These are phyloP conservation scores for Mycena rebaudengoi DNA, from an alignment of 768 basidiomycete genomes.

Conservation along the genomic window DNA sequence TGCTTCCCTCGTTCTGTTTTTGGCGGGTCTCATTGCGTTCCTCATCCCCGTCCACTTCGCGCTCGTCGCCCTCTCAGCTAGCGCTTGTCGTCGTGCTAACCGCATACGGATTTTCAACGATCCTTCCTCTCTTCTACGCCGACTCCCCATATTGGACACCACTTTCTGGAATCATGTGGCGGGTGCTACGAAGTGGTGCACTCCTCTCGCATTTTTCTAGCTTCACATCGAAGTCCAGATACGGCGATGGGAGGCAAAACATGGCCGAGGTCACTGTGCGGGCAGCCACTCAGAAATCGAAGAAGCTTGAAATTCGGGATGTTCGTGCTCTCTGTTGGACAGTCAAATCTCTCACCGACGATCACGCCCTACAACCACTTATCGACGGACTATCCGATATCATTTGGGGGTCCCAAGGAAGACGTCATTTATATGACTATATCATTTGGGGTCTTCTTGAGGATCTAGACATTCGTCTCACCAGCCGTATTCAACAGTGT, in stretches of 20 bases:
- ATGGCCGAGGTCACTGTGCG: not conserved
- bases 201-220: too few relatives aligned
- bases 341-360: not conserved
- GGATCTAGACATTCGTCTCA: not conserved
- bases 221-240: too few relatives aligned
- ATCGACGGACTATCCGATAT: not conserved
- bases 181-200: not conserved
- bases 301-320: not conserved
- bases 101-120: not conserved
- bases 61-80: not conserved
- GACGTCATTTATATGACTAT: not conserved
- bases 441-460: not conserved
- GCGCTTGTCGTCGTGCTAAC: not conserved
- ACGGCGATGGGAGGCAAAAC: too few relatives aligned
- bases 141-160: constrained; percentile 11
- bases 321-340: constrained; percentile 5
- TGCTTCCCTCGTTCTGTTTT: not conserved
- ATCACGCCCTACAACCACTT: not conserved
- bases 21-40: constrained; percentile 5
- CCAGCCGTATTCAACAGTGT: not conserved
- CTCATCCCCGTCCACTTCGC: not conserved
- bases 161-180: constrained; percentile 3
- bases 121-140: not conserved
- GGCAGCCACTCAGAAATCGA: not conserved
- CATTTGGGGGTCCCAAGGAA: not conserved